Evolutionary conservation across 768 basidiomycete genomes (phyloP), one percentile per base, ranked within the genome.

Genomic region (Kwoniella botswanensis): DNA sequence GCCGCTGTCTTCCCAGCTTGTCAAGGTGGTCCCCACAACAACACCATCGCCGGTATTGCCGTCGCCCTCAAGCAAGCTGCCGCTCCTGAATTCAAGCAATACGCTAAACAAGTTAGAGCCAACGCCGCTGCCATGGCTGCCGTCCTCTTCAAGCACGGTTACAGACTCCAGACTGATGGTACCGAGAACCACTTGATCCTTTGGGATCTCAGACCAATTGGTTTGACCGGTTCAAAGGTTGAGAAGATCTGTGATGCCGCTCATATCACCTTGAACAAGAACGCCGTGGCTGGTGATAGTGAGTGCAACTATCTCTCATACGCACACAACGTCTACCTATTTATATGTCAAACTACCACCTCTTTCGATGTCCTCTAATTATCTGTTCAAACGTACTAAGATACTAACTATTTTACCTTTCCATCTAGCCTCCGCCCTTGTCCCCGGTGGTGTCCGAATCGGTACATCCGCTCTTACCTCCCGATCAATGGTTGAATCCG

Each of bases 1-100:
- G 93, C 96, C 53, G 95, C 97, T 61, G 96, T 99, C 74, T 99
- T 99, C 90, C 97, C 97, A 68, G 96, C 97, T 44, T 98, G 97
- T 88, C 97, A 98, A 86, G 97, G 97, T 85, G 97, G 96, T 60
- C 97, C 96, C 55, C 97, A 98, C 87, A 98, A 98, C 87, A 94
- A 99, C 86, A 93, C 96, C 74, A 98, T 99, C 71, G 96, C 96
- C 53, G 94, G 90, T 77, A 87, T 99, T 72, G 97, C 97, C 61
- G 95, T 94, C 13, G 87, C 97, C 21, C 90, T 99, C 70, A 89
- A 90, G 76, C 97, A 98, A 84, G 97, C 91, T 58, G 87, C 92
- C 70, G 90, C 92, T 81, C 97, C 95, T 13, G 89, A 89, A 44
- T 99, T 91, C 88, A 92, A 92, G 85, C 86, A 86, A 21, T 98